A percentile compares a stretch with the other conserved stretches of the same genome.
Evolutionary conservation across 352 stramenopile species (phyloP).

Genomic region (Phytophthora colocasiae): DNA sequence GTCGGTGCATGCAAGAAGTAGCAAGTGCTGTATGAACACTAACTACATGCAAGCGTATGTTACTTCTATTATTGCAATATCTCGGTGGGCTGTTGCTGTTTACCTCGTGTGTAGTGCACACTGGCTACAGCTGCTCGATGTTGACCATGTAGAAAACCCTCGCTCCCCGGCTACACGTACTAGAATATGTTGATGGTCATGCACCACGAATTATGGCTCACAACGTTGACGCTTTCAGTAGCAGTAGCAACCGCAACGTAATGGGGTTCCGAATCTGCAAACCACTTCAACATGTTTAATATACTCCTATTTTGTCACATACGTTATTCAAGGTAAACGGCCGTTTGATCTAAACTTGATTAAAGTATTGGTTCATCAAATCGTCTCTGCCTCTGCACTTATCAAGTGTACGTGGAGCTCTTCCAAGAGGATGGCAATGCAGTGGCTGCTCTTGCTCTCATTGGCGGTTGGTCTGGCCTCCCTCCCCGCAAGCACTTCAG

Average conservation of each 20-base stretch:
- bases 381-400: constrained; percentile 12
- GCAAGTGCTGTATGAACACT: background rate
- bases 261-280: too few species aligned
- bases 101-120: background rate
- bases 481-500: background rate
- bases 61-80: background rate
- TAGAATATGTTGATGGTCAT: too few species aligned
- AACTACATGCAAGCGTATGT: too few species aligned
- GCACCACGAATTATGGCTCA: too few species aligned
- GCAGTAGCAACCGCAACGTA: too few species aligned
- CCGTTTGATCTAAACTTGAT: constrained; percentile 7
- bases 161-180: too few species aligned
- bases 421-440: constrained; percentile 11
- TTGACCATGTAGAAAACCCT: background rate
- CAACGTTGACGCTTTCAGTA: too few species aligned
- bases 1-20: too few species aligned
- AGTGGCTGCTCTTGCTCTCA: constrained; percentile 34
- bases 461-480: constrained; percentile 16
- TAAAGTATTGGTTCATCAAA: constrained; percentile 21
- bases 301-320: constrained; percentile 13
- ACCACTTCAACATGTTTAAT: constrained; percentile 3
- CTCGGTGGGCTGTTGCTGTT: background rate
- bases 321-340: constrained; percentile 16
- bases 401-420: constrained; percentile 9
- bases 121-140: background rate